Base-by-base conservation (phyloP, 306 rosid genomes). In the Lathyrus aphaca region DNA sequence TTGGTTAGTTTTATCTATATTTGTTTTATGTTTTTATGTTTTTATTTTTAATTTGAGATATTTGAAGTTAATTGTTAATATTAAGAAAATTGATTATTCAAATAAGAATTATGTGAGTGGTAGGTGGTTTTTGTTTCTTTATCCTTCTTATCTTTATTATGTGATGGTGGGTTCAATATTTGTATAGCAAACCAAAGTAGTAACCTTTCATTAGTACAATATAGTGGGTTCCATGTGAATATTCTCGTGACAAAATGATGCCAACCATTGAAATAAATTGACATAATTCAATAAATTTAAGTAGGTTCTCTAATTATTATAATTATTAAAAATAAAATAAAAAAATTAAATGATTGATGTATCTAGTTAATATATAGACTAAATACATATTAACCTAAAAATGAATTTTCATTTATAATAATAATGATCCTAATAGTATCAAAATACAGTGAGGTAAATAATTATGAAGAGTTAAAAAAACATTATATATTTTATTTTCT, bases 151-250 rank as follows among this genome's bases (percentile, higher is more conserved):
- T 63, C 79, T 56, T 68, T 16, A 56, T 27, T 45, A 57, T 64
- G 43, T 38, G 72, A 48, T 25, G 48, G 79, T 78, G 74, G 77
- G 79, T 58, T 77, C 62, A 77, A 74, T 48, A 3, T 1, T 42
- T 42, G 0, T 42, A 0, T 3, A 42, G 5, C 14, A 42, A 42
- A 42, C 13, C 5, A 42, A 42, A 42, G 13, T 42, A 42, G n/a
- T 42, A 42, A 42, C 46, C 46, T 42, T 42, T 42, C 14, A 42
- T 13, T 10, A 42, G 53, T 10, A 46, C 53, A 46, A 15, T 70
- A 44, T 43, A 65, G 80, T 78, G 75, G 77, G 78, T 60, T 77
- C 64, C 81, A 74, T 53, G 72, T 74, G 80, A 78, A 77, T 82
- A 76, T 81, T 77, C 65, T 23, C 19, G 7, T 56, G 18, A 2